phyloP scores from a whole-genome alignment of 192 early-diverging fungal genomes.

The Polychytrium aggregatum region DNA sequence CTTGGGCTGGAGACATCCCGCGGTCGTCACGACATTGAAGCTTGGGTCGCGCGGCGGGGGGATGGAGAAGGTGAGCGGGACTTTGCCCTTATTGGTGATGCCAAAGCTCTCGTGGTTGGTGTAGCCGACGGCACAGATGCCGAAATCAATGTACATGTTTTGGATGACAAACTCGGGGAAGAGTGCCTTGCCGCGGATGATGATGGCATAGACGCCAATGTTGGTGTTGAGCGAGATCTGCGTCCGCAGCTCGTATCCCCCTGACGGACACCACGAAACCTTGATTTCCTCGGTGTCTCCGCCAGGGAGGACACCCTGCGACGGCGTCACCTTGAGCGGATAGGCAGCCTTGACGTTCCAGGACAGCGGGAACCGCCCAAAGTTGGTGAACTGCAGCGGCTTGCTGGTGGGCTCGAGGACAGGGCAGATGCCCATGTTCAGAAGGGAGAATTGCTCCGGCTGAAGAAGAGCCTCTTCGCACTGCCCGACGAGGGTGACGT shows the following conservation, averaged over 20 bases:
- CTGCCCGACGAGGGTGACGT: slow-evolving; percentile 33
- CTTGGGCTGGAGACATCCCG: slow-evolving; percentile 33
- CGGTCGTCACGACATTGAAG: slow-evolving; percentile 21
- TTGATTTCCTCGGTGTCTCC: slow-evolving; percentile 21
- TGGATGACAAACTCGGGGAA: slow-evolving; percentile 45
- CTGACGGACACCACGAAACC: slow-evolving; percentile 46
- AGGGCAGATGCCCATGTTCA: slow-evolving; percentile 49
- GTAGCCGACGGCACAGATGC: slow-evolving; percentile 44
- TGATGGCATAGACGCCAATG: slow-evolving; percentile 44
- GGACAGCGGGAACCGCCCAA: slow-evolving; percentile 41
- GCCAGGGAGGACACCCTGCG: slow-evolving; percentile 27
- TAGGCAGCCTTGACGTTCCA: slow-evolving; percentile 36
- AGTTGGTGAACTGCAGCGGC: slow-evolving; percentile 35
- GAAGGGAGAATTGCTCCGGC: slow-evolving; percentile 41
- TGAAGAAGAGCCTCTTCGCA: slow-evolving; percentile 51
- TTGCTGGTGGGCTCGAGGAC: slow-evolving; percentile 41
- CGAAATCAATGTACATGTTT: slow-evolving; percentile 46
- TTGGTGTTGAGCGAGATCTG: slow-evolving; percentile 41
- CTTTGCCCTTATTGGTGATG: slow-evolving; percentile 46
- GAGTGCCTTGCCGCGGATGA: slow-evolving; percentile 44
- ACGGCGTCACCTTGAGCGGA: slow-evolving; percentile 42
- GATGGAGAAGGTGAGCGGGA: slow-evolving; percentile 42
- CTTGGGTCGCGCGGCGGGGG: slow-evolving; percentile 31
- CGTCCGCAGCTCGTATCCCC: slow-evolving; percentile 50
- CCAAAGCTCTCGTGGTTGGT: slow-evolving; percentile 34